Evolutionary conservation across 257 asterid genomes (phyloP).

Genomic region (Datura wrightii): DNA sequence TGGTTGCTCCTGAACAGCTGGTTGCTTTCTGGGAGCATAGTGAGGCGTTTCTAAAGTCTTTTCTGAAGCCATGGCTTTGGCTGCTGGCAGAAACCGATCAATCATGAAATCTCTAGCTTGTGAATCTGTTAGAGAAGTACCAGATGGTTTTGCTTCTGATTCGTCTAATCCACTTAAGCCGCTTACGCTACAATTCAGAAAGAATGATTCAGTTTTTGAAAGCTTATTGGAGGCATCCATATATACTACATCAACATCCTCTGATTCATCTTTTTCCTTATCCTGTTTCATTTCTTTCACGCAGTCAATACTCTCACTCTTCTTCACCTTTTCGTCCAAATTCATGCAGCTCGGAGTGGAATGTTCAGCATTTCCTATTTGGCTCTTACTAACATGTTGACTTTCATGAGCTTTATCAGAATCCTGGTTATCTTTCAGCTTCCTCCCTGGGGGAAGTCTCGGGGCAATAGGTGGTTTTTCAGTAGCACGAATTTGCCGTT

Average conservation of each 20-base stretch:
- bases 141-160: slow-evolving; percentile 44
- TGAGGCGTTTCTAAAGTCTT: slow-evolving; percentile 70
- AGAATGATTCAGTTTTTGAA: slow-evolving; percentile 70
- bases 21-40: slow-evolving; percentile 59
- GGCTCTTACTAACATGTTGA: slow-evolving; percentile 32
- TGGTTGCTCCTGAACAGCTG: slow-evolving; percentile 42
- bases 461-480: slow-evolving; percentile 57
- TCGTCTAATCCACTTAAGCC: slow-evolving; percentile 69
- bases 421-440: slow-evolving; percentile 42
- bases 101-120: slow-evolving; percentile 73
- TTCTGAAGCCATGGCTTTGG: slow-evolving; percentile 82
- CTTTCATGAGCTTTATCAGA: slow-evolving; percentile 35
- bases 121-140: slow-evolving; percentile 46
- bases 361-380: slow-evolving; percentile 19
- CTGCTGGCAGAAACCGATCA: slow-evolving; percentile 92
- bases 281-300: neutral
- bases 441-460: slow-evolving; percentile 73
- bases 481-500: slow-evolving; percentile 23
- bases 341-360: slow-evolving; percentile 25
- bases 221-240: slow-evolving; percentile 77
- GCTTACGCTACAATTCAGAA: slow-evolving; percentile 74
- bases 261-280: slow-evolving; percentile 43
- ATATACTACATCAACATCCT: slow-evolving; percentile 58
- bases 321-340: slow-evolving; percentile 34
- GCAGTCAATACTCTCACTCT: slow-evolving; percentile 33